These are phyloP conservation scores for Athelia sp. DNA, from an alignment of 1,284 basidiomycete species.

Conservation along the genomic window DNA sequence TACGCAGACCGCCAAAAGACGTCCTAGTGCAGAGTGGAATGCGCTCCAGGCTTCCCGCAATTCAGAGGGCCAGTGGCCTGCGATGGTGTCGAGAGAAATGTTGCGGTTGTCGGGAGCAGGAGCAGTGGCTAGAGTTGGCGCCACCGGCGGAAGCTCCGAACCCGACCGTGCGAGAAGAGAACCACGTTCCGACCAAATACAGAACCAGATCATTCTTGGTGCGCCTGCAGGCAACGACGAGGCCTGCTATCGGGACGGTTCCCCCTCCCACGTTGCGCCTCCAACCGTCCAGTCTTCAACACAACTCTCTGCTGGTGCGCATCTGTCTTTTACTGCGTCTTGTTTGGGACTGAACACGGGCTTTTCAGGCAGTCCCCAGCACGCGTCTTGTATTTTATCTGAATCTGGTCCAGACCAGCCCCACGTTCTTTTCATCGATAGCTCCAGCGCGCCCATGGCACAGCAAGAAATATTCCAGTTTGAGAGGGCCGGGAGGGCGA, in stretches of 20 bases:
- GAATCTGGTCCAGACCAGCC: background rate
- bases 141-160: background rate
- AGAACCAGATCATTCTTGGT: background rate
- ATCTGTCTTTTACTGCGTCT: background rate
- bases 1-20: background rate
- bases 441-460: too few relatives aligned
- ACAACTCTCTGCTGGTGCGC: background rate
- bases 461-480: too few relatives aligned
- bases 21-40: background rate
- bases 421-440: background rate
- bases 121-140: background rate
- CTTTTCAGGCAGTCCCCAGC: background rate
- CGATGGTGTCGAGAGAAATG: background rate
- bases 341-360: background rate
- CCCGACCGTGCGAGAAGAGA: background rate
- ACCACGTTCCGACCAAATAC: background rate
- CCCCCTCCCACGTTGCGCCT: background rate
- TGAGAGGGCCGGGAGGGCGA: background rate
- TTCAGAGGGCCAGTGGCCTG: background rate
- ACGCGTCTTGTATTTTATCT: constrained; percentile 1
- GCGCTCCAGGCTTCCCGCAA: background rate
- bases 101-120: background rate
- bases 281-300: background rate
- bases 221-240: background rate
- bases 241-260: background rate